These are phyloP conservation scores for Daldinia grandis DNA, from an alignment of 495 filamentous ascomycete genomes.

Conservation along the genomic window DNA sequence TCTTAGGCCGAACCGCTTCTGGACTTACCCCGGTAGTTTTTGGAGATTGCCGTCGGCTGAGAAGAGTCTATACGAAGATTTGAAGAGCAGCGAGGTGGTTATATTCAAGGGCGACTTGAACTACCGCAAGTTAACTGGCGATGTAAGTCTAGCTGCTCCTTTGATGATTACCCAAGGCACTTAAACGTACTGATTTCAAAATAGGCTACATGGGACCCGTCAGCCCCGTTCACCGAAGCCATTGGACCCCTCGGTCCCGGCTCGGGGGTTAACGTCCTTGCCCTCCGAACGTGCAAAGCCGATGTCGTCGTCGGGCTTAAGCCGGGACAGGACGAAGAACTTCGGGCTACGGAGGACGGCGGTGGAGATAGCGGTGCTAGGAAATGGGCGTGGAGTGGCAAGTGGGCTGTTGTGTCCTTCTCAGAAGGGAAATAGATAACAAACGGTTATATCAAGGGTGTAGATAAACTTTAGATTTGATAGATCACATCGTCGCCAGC, in stretches of 20 bases:
- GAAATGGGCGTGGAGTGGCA: conserved; percentile 97
- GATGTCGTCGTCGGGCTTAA: conserved; percentile 93
- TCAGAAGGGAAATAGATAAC: conserved; percentile 54
- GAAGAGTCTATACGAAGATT: conserved; percentile 73
- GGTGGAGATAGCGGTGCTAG: conserved; percentile 73
- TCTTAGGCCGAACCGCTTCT: conserved; percentile 84
- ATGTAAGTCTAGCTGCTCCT: conserved; percentile 65
- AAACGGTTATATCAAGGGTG: not conserved
- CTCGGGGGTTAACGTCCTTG: conserved; percentile 81
- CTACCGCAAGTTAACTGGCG: conserved; percentile 88
- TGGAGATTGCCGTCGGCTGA: conserved; percentile 81
- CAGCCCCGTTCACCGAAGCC: conserved; percentile 84
- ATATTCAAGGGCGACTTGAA: conserved; percentile 98
- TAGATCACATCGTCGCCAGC: conserved; percentile 18
- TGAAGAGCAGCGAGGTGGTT: conserved; percentile 87
- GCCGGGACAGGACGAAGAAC: conserved; percentile 79
- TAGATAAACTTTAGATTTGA: conserved; percentile 11
- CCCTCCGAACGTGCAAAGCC: conserved; percentile 93
- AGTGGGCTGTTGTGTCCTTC: conserved; percentile 95
- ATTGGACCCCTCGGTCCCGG: conserved; percentile 85
- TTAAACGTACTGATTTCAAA: conserved; percentile 17
- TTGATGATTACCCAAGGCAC: not conserved
- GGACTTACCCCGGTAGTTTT: conserved; percentile 84
- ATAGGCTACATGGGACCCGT: conserved; percentile 84
- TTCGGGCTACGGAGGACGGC: conserved; percentile 71